Conservation (phyloP, 2,329 filamentous ascomycete genomes). For the Cordyceps pruinosa region DNA sequence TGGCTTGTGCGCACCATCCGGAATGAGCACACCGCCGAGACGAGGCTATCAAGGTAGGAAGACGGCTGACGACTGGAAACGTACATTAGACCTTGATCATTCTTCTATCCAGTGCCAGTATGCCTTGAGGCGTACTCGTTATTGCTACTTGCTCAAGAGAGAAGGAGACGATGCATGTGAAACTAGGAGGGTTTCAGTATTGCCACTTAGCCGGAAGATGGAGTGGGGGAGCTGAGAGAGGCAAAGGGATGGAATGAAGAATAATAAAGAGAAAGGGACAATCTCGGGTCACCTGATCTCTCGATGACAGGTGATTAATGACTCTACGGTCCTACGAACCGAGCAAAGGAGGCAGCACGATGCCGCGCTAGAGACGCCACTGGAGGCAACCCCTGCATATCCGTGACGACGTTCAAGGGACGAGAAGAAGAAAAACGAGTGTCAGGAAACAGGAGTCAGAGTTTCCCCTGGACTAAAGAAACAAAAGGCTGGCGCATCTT, state of each 20-base stretch:
- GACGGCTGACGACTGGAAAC: too few species aligned
- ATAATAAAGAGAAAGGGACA: neutral
- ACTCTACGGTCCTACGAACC: too few species aligned
- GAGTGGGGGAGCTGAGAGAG: neutral
- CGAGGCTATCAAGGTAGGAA: too few species aligned
- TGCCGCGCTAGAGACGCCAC: neutral
- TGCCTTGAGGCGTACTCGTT: neutral
- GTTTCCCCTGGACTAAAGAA: constrained; percentile 23
- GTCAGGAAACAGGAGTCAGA: neutral
- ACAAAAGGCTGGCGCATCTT: too few species aligned
- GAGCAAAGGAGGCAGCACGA: neutral
- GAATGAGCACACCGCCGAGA: too few species aligned
- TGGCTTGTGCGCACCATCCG: too few species aligned
- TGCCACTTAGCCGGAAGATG: neutral
- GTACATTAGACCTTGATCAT: neutral
- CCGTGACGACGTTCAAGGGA: neutral
- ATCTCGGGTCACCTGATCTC: too few species aligned
- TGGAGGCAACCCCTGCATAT: neutral
- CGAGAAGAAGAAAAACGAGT: neutral
- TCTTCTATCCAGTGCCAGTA: neutral
- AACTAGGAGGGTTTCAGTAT: constrained; percentile 10
- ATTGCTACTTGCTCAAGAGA: neutral
- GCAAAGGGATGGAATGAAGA: neutral
- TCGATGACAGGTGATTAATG: too few species aligned
- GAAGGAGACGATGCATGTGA: neutral